Base-by-base conservation (phyloP, 768 basidiomycete genomes). In the Psilocybe cubensis region DNA sequence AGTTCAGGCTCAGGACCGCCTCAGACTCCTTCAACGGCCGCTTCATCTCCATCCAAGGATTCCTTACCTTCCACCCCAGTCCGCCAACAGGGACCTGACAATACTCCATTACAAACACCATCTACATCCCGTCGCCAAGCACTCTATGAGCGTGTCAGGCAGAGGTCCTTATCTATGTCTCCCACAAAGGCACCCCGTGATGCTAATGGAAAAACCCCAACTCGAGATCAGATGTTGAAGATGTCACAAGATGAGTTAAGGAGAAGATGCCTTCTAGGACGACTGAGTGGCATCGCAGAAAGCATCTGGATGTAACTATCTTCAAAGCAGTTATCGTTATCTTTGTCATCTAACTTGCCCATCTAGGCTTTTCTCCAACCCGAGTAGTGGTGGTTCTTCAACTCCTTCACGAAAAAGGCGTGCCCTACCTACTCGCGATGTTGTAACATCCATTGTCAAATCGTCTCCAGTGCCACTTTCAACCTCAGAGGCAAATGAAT, bases 381-480 rank as follows among this genome's bases (percentile, higher is more conserved):
- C 89, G 2, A 69, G 73, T 5, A 56, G 72, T 0, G 79, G 81
- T 6, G 72, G 83, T 10, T 76, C 79, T 3, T 71, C 82, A 1
- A 80, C 84, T 3, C 80, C 87, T 17, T 77, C 83, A 3, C 83
- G 92, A 48, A 92, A 89, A 69, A 83, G 92, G 40, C 87, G 87
- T 41, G 83, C 87, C 23, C 74, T 92, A 50, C 91, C 88, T 14
- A 70, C 76, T 14, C 78, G 78, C 28, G 91, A 93, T 66, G 88
- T 92, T 28, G 77, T 78, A 3, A 72, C 82, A 21, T 87, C 91
- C 10, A 75, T 94, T 57, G 72, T 92, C 53, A 92, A 93, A 72
- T 92, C 91, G 0, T 91, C 91, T 0, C 86, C 88, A 1, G 86
- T 93, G 5, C 91, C 92, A 7, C 84, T 92, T 59, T 93, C 91